Conservation (phyloP, 306 rosid species). For the Fragaria vesca region DNA sequence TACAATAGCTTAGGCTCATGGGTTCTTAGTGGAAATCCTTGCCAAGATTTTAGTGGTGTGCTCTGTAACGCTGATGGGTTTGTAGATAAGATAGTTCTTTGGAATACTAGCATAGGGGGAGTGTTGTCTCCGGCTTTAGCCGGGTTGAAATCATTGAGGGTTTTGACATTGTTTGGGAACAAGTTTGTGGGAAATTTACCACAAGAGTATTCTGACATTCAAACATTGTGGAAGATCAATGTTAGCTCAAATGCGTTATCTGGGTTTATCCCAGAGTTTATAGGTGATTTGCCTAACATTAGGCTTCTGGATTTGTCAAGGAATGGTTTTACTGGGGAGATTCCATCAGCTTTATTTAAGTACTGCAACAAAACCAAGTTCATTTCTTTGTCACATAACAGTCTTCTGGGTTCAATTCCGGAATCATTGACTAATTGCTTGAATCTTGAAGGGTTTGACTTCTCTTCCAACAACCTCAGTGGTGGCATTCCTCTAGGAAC, state of each 20-base stretch:
- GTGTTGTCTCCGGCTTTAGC: slow-evolving; percentile 67
- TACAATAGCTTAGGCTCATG: slow-evolving; percentile 55
- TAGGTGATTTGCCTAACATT: slow-evolving; percentile 74
- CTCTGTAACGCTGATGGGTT: slow-evolving; percentile 65
- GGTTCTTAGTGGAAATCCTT: slow-evolving; percentile 66
- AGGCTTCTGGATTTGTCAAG: slow-evolving; percentile 87
- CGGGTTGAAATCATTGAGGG: slow-evolving; percentile 71
- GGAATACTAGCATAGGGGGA: slow-evolving; percentile 88
- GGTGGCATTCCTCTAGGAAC: slow-evolving; percentile 62
- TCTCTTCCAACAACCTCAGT: slow-evolving; percentile 77
- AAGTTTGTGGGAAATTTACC: slow-evolving; percentile 73
- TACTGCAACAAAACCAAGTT: slow-evolving; percentile 72
- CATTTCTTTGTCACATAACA: slow-evolving; percentile 74
- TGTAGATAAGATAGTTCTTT: slow-evolving; percentile 79
- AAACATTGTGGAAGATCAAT: slow-evolving; percentile 88
- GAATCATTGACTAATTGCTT: slow-evolving; percentile 62
- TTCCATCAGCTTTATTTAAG: slow-evolving; percentile 77
- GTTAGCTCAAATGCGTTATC: slow-evolving; percentile 79
- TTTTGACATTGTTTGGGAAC: slow-evolving; percentile 81
- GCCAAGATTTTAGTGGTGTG: slow-evolving; percentile 61
- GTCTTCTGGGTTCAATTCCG: slow-evolving; percentile 72
- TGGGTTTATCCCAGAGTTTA: slow-evolving; percentile 83
- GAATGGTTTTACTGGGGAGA: slow-evolving; percentile 74
- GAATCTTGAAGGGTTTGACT: slow-evolving; percentile 92
- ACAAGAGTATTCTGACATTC: slow-evolving; percentile 54